Percentiles rank a stretch among this genome's conserved stretches.
These are phyloP conservation scores for Xerocomus potaroensis DNA, from an alignment of 768 basidiomycete species.

Conservation along the genomic window DNA sequence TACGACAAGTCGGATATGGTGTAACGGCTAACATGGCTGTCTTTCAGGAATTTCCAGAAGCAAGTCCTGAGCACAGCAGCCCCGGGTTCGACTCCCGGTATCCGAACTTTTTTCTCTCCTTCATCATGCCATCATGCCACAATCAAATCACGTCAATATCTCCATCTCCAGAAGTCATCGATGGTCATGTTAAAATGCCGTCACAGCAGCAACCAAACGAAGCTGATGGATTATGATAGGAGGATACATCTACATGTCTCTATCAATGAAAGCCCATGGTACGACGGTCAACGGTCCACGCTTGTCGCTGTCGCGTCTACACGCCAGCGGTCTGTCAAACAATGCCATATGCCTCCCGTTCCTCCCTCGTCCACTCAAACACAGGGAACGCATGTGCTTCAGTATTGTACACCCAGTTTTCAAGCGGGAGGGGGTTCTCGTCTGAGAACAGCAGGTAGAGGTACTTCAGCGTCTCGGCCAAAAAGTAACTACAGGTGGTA, in stretches of 20 bases:
- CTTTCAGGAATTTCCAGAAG: slow-evolving; percentile 18
- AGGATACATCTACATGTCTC: not conserved
- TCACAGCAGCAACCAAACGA: not conserved
- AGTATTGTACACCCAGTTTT: slow-evolving; percentile 59
- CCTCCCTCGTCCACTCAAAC: slow-evolving; percentile 56
- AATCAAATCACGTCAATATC: too few relatives aligned
- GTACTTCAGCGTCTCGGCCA: slow-evolving; percentile 66
- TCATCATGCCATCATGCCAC: too few relatives aligned
- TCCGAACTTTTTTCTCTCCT: slow-evolving; percentile 26
- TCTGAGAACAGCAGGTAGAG: slow-evolving; percentile 66
- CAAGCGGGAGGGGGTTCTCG: slow-evolving; percentile 51
- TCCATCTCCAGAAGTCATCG: too few relatives aligned
- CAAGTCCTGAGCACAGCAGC: slow-evolving; percentile 28
- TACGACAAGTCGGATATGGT: slow-evolving; percentile 28
- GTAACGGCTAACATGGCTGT: slow-evolving; percentile 36
- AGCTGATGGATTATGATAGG: not conserved
- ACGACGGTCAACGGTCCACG: not conserved
- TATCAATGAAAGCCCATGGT: not conserved
- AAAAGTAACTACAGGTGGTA: slow-evolving; percentile 40
- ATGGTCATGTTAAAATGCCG: too few relatives aligned
- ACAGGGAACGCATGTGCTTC: slow-evolving; percentile 79
- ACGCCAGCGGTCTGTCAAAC: not conserved
- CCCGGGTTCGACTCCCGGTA: slow-evolving; percentile 35
- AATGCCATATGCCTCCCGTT: slow-evolving; percentile 41
- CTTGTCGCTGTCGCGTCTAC: not conserved